Conservation (phyloP, 257 asterid species). For the Agastache rugosa region DNA sequence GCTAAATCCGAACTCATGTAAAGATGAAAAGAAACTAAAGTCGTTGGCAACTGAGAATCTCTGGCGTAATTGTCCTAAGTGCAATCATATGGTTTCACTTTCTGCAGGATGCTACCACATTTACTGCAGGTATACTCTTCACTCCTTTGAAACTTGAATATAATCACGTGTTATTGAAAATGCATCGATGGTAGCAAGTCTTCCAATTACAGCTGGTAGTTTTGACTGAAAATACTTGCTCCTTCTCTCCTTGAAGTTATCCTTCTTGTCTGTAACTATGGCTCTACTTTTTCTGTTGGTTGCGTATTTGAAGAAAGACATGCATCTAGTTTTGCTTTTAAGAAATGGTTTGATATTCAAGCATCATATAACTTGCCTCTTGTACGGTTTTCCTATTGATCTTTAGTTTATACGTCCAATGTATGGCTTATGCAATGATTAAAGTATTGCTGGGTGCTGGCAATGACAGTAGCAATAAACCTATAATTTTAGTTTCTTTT, state of each 20-base stretch:
- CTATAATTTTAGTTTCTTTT: background rate
- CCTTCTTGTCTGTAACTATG: background rate
- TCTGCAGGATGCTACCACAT: constrained; percentile 74
- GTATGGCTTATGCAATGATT: constrained; percentile 7
- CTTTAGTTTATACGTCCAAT: background rate
- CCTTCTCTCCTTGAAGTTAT: background rate
- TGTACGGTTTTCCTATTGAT: background rate
- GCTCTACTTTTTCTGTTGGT: background rate
- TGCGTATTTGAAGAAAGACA: background rate
- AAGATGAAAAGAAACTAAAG: constrained; percentile 58
- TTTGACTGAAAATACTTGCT: background rate
- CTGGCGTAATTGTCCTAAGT: constrained; percentile 69
- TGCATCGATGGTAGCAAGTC: background rate
- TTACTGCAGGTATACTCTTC: constrained; percentile 59
- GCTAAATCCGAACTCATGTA: constrained; percentile 40
- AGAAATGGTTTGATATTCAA: background rate
- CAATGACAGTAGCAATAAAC: background rate
- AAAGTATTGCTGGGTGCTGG: background rate
- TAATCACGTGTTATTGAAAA: constrained; percentile 2
- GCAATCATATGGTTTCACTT: constrained; percentile 68
- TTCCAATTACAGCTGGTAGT: background rate
- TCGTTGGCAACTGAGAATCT: constrained; percentile 49
- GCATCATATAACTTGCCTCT: background rate
- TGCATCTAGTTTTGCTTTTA: background rate
- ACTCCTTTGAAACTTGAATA: background rate